Conservation (phyloP, 371 early-diverging fungal genomes). For the Astathelohania contejeani region DNA sequence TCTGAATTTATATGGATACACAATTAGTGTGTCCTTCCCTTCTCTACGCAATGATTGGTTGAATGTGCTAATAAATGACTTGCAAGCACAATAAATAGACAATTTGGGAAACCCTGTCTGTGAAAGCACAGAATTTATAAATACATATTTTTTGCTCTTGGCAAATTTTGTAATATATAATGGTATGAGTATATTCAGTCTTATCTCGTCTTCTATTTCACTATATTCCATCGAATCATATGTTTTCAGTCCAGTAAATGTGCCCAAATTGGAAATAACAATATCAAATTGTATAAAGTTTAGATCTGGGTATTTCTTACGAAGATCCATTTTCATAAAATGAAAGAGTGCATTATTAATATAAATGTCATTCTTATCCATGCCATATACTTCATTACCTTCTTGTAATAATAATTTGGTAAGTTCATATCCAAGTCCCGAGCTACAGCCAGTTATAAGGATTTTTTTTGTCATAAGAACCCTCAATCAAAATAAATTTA, state of each 20-base stretch:
- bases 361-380: slow-evolving; percentile 7
- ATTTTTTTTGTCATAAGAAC: too few relatives aligned
- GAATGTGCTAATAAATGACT: slow-evolving; percentile 37
- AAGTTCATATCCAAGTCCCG: slow-evolving; percentile 15
- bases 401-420: slow-evolving; percentile 2
- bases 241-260: slow-evolving; percentile 21
- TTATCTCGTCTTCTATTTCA: slow-evolving; percentile 14
- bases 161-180: slow-evolving; percentile 14
- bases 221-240: slow-evolving; percentile 10
- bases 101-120: slow-evolving; percentile 25
- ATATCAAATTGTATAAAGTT: slow-evolving; percentile 29
- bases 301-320: not conserved
- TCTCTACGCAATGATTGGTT: slow-evolving; percentile 39
- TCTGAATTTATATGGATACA: slow-evolving; percentile 47
- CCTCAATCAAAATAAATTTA: too few relatives aligned
- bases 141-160: slow-evolving; percentile 38
- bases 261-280: slow-evolving; percentile 38
- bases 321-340: slow-evolving; percentile 27
- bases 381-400: slow-evolving; percentile 4
- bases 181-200: slow-evolving; percentile 26
- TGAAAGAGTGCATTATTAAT: not conserved
- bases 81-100: slow-evolving; percentile 40
- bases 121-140: slow-evolving; percentile 36
- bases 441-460: slow-evolving; percentile 24
- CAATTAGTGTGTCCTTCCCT: slow-evolving; percentile 23